Percentiles rank a stretch among this genome's conserved stretches.
These are phyloP conservation scores for Pontederia crassipes DNA, from an alignment of 176 grass and related monocot species.

Conservation along the genomic window DNA sequence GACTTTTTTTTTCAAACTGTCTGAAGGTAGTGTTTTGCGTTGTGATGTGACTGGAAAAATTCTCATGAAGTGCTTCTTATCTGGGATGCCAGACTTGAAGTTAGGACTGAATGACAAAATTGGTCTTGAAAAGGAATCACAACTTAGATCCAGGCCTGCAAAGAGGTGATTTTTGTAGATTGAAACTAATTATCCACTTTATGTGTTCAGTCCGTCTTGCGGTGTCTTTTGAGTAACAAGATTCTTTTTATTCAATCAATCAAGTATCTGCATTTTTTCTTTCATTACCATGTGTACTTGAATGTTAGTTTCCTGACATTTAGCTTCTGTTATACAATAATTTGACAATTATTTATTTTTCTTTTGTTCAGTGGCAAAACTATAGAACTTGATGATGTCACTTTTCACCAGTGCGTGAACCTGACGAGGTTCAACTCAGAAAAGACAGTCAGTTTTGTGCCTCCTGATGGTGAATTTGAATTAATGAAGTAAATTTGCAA, in stretches of 20 bases:
- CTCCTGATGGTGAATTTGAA: slow-evolving; percentile 99
- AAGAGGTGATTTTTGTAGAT: slow-evolving; percentile 50
- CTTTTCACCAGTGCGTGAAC: slow-evolving; percentile 98
- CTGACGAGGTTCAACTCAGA: slow-evolving; percentile 99
- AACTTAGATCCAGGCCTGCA: slow-evolving; percentile 85
- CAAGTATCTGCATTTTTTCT: too few relatives aligned
- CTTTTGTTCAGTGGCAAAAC: slow-evolving; percentile 75
- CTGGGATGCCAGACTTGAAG: slow-evolving; percentile 99
- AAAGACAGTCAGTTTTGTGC: slow-evolving; percentile 99
- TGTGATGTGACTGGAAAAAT: slow-evolving; percentile 98
- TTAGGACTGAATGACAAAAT: slow-evolving; percentile 98
- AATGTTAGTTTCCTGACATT: too few relatives aligned
- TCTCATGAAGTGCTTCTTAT: slow-evolving; percentile 99
- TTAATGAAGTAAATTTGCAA: slow-evolving; percentile 80
- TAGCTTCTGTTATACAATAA: background rate
- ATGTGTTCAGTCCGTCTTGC: too few relatives aligned
- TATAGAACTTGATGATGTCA: slow-evolving; percentile 98
- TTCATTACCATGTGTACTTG: too few relatives aligned
- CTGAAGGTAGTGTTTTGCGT: slow-evolving; percentile 82
- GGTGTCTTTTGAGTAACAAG: too few relatives aligned
- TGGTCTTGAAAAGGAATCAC: slow-evolving; percentile 95
- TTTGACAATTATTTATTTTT: background rate
- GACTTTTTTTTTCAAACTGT: background rate
- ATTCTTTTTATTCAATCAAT: too few relatives aligned
- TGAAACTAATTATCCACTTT: background rate